These are phyloP conservation scores for Tricholoma hemisulphureum DNA, from an alignment of 768 basidiomycete genomes.

Conservation along the genomic window DNA sequence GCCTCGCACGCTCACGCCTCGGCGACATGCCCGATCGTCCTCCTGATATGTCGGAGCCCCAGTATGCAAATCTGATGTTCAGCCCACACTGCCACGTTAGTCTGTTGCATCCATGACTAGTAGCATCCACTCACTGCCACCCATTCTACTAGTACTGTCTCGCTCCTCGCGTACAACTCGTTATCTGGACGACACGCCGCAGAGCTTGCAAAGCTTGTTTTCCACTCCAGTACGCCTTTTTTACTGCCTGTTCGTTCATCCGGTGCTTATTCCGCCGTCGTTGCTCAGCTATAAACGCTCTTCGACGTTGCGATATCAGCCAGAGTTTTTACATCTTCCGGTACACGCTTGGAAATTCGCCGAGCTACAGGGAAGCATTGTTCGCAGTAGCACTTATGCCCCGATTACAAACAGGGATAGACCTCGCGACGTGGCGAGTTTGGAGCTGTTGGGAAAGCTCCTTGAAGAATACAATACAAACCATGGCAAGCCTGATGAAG, in stretches of 20 bases:
- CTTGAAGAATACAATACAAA: conserved; percentile 23
- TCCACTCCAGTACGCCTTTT: conserved; percentile 15
- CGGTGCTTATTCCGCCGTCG: neutral
- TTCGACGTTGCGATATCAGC: conserved; percentile 4
- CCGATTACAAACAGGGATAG: conserved; percentile 22
- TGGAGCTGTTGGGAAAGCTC: conserved; percentile 20
- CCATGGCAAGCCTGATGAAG: conserved; percentile 16
- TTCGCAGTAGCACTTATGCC: conserved; percentile 19
- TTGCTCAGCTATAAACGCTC: conserved; percentile 17
- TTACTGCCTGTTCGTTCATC: neutral
- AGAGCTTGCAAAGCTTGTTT: conserved; percentile 22
- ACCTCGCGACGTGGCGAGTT: conserved; percentile 13
- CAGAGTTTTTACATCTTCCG: conserved; percentile 12
- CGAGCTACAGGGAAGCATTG: conserved; percentile 15
- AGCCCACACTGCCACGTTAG: conserved; percentile 4
- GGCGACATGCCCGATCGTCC: conserved; percentile 2
- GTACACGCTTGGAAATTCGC: conserved; percentile 15
- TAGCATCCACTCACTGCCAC: neutral
- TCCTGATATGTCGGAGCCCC: conserved; percentile 1
- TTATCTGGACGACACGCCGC: conserved; percentile 19
- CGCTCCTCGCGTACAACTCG: conserved; percentile 14
- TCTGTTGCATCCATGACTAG: neutral
- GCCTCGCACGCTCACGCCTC: neutral
- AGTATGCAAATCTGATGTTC: conserved; percentile 5
- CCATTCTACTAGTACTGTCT: conserved; percentile 15